Evolutionary conservation across 208 protist species (phyloP).

Genomic region (Leishmania lainsoni): DNA sequence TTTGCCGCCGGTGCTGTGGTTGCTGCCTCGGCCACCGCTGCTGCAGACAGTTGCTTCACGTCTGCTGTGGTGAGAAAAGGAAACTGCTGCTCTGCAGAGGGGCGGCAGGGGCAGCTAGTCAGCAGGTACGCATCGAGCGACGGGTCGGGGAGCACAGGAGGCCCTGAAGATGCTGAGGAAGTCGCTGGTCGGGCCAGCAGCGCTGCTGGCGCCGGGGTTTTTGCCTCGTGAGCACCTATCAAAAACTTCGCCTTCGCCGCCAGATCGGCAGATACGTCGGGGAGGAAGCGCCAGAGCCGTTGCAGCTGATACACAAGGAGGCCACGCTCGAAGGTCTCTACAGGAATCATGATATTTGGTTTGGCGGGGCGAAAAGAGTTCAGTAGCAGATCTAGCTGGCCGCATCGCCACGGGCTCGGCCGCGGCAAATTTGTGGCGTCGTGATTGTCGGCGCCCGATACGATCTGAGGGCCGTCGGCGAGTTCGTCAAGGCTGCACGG

Average conservation of each 20-base stretch:
- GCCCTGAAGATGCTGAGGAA: not conserved
- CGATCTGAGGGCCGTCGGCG: slow-evolving; percentile 16
- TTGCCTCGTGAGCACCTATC: not conserved
- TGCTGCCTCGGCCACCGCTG: not conserved
- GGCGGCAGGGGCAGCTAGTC: slow-evolving; percentile 17
- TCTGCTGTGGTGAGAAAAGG: slow-evolving; percentile 32
- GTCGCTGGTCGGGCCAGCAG: not conserved
- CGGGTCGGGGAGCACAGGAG: slow-evolving; percentile 9
- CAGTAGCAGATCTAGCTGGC: slow-evolving; percentile 51
- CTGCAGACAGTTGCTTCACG: slow-evolving; percentile 19
- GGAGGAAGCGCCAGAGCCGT: slow-evolving; percentile 44
- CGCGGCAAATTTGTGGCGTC: not conserved
- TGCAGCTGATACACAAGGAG: slow-evolving; percentile 49
- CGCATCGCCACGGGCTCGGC: slow-evolving; percentile 27
- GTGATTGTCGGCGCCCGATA: not conserved
- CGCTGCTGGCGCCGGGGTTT: not conserved
- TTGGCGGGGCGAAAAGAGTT: slow-evolving; percentile 37
- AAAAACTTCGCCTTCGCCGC: slow-evolving; percentile 15
- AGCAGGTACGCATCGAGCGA: slow-evolving; percentile 32
- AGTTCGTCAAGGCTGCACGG: slow-evolving; percentile 26
- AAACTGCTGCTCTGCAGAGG: not conserved
- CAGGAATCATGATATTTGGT: slow-evolving; percentile 10
- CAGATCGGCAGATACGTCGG: slow-evolving; percentile 18
- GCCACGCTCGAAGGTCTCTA: slow-evolving; percentile 49
- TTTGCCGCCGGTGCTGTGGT: not conserved